Evolutionary conservation across 2,329 filamentous ascomycete genomes (phyloP).

Genomic region (Diaporthe velutina): DNA sequence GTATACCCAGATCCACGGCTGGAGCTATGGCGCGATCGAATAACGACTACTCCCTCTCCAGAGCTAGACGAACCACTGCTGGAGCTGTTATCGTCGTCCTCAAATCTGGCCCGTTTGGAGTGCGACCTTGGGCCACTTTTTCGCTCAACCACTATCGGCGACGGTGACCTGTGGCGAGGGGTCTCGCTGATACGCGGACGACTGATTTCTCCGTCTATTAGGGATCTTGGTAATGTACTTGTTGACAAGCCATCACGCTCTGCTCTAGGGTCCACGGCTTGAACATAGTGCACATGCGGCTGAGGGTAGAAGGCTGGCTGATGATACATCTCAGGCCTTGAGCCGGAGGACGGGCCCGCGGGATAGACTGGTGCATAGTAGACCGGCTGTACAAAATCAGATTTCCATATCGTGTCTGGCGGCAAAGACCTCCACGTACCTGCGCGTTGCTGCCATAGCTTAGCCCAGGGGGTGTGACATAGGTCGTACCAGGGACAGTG

Average conservation of each 20-base stretch:
- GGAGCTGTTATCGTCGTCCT: background rate
- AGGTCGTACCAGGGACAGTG: background rate
- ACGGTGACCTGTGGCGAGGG: background rate
- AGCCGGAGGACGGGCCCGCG: background rate
- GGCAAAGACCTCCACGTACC: background rate
- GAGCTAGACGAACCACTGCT: background rate
- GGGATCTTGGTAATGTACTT: too few relatives aligned
- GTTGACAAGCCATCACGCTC: background rate
- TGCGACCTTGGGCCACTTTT: background rate
- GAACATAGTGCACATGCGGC: background rate
- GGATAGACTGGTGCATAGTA: background rate
- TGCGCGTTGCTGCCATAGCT: background rate
- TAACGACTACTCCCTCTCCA: background rate
- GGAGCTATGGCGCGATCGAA: background rate
- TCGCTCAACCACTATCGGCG: background rate
- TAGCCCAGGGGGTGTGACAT: background rate
- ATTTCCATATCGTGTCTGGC: background rate
- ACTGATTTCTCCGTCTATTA: background rate
- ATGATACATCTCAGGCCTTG: background rate
- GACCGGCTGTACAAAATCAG: background rate
- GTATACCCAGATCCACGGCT: slow-evolving; percentile 2
- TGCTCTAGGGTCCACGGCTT: background rate
- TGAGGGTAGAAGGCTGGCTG: background rate
- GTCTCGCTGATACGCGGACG: background rate
- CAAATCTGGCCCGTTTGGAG: background rate